These are phyloP conservation scores for Arachis monticola DNA, from an alignment of 331 rosid genomes.

Conservation along the genomic window DNA sequence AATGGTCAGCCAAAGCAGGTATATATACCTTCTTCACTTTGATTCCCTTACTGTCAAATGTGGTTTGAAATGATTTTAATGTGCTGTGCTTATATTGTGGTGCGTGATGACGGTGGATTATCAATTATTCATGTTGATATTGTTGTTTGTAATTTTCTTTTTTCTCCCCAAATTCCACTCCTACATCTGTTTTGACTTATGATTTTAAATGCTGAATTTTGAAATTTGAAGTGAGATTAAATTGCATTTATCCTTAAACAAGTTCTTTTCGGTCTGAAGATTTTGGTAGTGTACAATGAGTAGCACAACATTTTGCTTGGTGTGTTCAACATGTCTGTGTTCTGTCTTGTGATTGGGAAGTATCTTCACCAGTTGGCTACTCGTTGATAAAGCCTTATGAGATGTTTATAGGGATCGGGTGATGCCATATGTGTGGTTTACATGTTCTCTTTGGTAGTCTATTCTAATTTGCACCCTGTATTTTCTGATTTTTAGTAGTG, in stretches of 20 bases:
- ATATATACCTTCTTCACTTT: background rate
- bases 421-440: constrained; percentile 8
- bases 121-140: background rate
- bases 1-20: constrained; percentile 98
- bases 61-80: constrained; percentile 23
- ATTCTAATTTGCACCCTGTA: background rate
- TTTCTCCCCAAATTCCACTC: background rate
- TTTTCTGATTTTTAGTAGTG: background rate
- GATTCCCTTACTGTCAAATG: background rate
- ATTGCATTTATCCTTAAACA: background rate
- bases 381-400: constrained; percentile 11
- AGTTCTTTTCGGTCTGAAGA: background rate
- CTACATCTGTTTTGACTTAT: background rate
- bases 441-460: background rate
- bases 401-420: constrained; percentile 35
- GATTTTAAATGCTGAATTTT: constrained; percentile 5
- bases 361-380: constrained; percentile 1
- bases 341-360: constrained; percentile 16
- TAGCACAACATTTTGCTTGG: constrained; percentile 19
- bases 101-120: background rate
- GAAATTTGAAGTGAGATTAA: constrained; percentile 22
- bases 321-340: constrained; percentile 15
- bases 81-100: constrained; percentile 22
- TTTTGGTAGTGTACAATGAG: background rate
- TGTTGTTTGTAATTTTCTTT: constrained; percentile 18